Evolutionary conservation across 176 grass and related monocot species (phyloP), one percentile per base, ranked within the genome.

Genomic region (Stipa capillata): DNA sequence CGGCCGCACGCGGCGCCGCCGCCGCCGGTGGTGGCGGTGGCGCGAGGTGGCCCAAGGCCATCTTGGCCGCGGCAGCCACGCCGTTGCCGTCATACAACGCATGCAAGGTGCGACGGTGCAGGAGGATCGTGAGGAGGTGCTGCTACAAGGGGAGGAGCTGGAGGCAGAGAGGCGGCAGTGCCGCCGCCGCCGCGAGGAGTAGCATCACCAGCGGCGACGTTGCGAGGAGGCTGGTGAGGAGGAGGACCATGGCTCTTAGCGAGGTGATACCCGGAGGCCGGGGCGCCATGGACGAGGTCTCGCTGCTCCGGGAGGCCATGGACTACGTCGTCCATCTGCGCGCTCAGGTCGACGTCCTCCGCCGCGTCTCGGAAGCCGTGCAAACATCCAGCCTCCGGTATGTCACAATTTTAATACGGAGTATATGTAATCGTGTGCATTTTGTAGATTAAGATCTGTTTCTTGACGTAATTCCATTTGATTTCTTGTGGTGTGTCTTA

Each of bases 271-370:
- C 90, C 1, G 93, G 93, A 28, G 87, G 35, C 10, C 20, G 77
- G 20, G 44, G 80, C 39, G 29, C 68, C 31, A 13, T 87, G 55
- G 72, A 82, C 14, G 94, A 87, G 47, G 63, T 41, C 34, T 58
- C 63, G n/a, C 76, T 93, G 68, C 41, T 97, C 69, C 82, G 71
- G 1, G 94, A 97, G 23, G 39, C 85, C 59, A 48, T 97, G 72
- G 94, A 97, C 67, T 97, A 97, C 64, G 86, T 85, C 18, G 65
- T 87, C 34, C 85, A 87, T 14, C 85, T 97, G 8, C 69, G 72
- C 51, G 83, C 88, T 3, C 90, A 93, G 79, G 94, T 91, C 12
- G 81, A 97, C 49, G 69, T 97, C 44, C 87, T 97, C 83, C 76
- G 80, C 47, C 51, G 49, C 29, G 62, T 97, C 72, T 72, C 89